These are phyloP conservation scores for Leishmania aethiopica DNA, from an alignment of 208 protist species.

Conservation along the genomic window DNA sequence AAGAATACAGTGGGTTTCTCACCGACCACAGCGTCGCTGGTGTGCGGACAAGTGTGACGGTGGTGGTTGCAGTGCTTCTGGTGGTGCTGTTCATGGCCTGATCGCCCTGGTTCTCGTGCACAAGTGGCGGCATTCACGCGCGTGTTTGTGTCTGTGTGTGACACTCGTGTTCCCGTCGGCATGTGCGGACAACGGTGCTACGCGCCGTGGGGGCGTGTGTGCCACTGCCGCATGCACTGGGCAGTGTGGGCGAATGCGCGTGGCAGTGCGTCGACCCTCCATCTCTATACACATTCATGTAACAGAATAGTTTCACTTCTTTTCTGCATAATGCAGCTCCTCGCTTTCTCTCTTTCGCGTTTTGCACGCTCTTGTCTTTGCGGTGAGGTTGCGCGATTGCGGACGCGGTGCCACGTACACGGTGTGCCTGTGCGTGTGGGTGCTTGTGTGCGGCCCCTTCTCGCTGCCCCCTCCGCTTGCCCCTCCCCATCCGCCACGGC, in stretches of 20 bases:
- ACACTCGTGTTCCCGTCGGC: not conserved
- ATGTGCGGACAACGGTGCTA: no score
- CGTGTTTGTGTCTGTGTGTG: not conserved
- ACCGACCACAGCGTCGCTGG: not conserved
- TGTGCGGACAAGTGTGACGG: not conserved
- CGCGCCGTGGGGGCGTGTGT: no score
- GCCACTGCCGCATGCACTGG: not conserved
- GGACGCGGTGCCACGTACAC: not conserved
- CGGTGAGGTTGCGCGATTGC: not conserved
- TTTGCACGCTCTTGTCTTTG: not conserved
- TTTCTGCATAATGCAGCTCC: not conserved
- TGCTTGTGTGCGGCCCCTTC: not conserved
- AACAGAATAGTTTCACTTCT: not conserved
- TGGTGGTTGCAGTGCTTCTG: not conserved
- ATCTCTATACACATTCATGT: no score
- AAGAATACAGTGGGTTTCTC: not conserved
- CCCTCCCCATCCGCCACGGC: not conserved
- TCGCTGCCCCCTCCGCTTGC: no score
- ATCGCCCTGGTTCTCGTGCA: not conserved
- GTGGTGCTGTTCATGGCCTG: constrained; percentile 1
- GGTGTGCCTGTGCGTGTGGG: not conserved
- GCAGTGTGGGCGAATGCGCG: no score
- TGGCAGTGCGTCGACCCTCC: no score
- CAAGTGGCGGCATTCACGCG: not conserved
- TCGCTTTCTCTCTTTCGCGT: not conserved